Evolutionary conservation across 352 stramenopile genomes (phyloP), one percentile per base, ranked within the genome.

Genomic region (Achlya hypogyna): DNA sequence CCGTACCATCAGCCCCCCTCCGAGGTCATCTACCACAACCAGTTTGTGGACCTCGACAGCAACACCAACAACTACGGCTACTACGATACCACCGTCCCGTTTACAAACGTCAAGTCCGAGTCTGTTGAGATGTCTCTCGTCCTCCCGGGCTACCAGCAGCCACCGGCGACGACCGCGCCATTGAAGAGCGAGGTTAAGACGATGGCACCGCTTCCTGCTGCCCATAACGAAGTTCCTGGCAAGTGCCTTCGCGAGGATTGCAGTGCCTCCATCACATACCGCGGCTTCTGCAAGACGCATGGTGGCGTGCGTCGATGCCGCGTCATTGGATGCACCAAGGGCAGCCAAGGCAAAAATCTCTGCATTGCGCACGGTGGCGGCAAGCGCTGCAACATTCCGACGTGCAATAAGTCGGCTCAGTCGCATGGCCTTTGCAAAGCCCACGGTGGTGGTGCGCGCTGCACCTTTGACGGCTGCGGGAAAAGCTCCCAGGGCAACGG

Each of bases 221-320:
- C 49, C 2, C 25, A 51, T 3, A 51, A 64, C 29, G 60, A 67
- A 65, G 40, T 65, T 5, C 38, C 59, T 27, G 59, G 59, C 28
- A 51, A 65, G 31, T 65, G 59, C 59, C 35, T 65, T 31, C 35
- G 25, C 16, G 76, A 80, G 14, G 82, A 79, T 23, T 91, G 84
- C 38, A 81, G 86, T 58, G 79, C 79, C 20, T 89, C 81, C 0
- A 82, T 94, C 56, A 81, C 81, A 18, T 94, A 84, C 22, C 79
- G 84, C n/a, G 59, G 59, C 38, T 65, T 53, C 1, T 69, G 63
- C 63, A 69, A 69, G 27, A 43, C 51, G 23, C 63, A 69, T 51
- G 63, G 63, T 18, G 63, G 63, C 53, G 63, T 62, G 5, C 51
- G 53, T 18, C 47, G 27, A 5, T 69, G 51, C 63, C 49, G 51